Percentiles rank a stretch among this genome's conserved stretches.
Conservation (phyloP, 345 rosid species). For the Diplotaxis tenuifolia region DNA sequence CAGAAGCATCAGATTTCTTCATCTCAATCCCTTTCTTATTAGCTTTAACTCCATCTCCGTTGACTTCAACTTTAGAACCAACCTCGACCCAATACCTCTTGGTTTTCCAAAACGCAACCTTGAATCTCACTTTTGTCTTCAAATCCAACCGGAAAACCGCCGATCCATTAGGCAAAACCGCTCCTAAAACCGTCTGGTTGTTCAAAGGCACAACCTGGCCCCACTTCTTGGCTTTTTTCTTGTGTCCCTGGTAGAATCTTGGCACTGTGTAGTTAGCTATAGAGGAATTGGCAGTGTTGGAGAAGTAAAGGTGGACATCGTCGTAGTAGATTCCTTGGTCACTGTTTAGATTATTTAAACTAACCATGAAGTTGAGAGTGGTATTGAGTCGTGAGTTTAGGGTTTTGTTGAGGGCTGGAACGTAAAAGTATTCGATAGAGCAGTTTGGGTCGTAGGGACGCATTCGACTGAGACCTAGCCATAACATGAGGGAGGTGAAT, state of each 20-base stretch:
- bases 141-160: background rate
- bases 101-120: background rate
- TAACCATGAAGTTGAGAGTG: background rate
- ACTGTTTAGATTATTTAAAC: background rate
- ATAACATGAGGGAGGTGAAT: background rate
- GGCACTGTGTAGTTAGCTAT: background rate
- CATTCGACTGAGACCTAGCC: background rate
- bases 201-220: background rate
- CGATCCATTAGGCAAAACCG: background rate
- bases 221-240: background rate
- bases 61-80: background rate
- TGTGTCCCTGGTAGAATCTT: background rate
- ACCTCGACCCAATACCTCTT: background rate
- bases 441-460: background rate
- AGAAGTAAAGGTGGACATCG: background rate
- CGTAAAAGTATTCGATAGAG: background rate
- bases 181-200: background rate
- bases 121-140: background rate
- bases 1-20: background rate
- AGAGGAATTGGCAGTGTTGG: background rate
- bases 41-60: background rate
- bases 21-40: background rate
- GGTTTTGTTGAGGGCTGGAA: background rate
- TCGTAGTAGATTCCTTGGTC: background rate
- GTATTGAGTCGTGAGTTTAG: background rate